Evolutionary conservation across 176 grass and related monocot genomes (phyloP), one percentile per base, ranked within the genome.

Genomic region (Phoenix dactylifera): DNA sequence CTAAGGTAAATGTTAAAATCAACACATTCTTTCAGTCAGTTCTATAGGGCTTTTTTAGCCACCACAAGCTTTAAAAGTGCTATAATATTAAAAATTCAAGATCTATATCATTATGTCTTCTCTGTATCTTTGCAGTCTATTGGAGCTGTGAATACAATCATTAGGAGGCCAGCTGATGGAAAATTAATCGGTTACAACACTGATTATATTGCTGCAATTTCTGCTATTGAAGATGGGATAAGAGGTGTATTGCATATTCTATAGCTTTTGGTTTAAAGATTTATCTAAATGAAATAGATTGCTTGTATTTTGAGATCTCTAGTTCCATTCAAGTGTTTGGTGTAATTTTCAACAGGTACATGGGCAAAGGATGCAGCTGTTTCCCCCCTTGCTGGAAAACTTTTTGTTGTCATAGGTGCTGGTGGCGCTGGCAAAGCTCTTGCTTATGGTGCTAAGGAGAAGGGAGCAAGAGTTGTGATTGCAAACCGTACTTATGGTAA

Each of bases 201-300:
- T 54, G 93, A 98, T 60, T 98, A 92, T 65, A 76, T 92, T 63
- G 93, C 88, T 79, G 93, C 93, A 76, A 92, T 98, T 70, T 98
- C 93, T 64, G 93, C 93, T 68, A 92, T 98, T 59, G 93, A 98
- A 62, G 87, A 98, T 86, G 93, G 93, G 76, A 85, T 98, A 80
- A 82, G 84, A 89, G 87, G 93, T 98, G 17, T 65, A 52, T 16
- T 88, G 55, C 70, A 70, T 54, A 20, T 50, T 44, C 35, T 12
- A 44, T 44, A 44, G 10, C 9, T 12, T 44, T 56, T 44, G 29
- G 18, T 39, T 23, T 18, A 35, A 51, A 56, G 52, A 28, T 48
- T 68, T 19, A 24, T 18, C 3, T 22, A 49, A 23, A 50, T 24
- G 63, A 24, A 24, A 52, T 26, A 65, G 49, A 16, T 39, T 30